Conservation (phyloP, 176 grass and related monocot genomes). For the Aegilops longissima region DNA sequence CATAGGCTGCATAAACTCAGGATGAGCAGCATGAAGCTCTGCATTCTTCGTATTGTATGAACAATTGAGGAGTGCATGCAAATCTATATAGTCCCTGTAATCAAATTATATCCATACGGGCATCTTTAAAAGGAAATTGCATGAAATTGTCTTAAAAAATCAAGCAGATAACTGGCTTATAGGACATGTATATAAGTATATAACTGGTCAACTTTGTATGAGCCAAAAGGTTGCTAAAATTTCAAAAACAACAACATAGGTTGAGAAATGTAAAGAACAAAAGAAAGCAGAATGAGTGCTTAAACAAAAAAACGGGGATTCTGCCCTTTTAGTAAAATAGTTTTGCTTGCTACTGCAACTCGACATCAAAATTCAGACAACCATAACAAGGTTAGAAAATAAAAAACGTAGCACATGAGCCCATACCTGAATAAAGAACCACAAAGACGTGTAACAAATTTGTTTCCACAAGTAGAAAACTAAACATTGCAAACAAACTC, state of each 20-base stretch:
- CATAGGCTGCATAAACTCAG: slow-evolving; percentile 42
- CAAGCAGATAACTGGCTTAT: slow-evolving; percentile 13
- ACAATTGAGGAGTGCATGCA: slow-evolving; percentile 84
- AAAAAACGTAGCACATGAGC: background rate
- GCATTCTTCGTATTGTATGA: slow-evolving; percentile 67
- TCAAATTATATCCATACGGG: slow-evolving; percentile 33
- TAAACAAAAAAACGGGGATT: background rate
- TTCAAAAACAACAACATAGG: background rate
- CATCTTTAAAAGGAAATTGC: slow-evolving; percentile 3
- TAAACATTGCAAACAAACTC: background rate
- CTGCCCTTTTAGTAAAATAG: background rate
- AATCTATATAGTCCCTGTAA: slow-evolving; percentile 67
- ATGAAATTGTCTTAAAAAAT: slow-evolving; percentile 9
- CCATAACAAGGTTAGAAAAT: background rate
- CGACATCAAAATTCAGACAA: slow-evolving; percentile 1
- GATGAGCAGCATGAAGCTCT: slow-evolving; percentile 76
- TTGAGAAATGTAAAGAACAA: slow-evolving; percentile 19
- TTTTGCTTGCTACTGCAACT: background rate
- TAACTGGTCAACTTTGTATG: background rate
- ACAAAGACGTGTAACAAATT: background rate
- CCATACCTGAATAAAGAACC: background rate
- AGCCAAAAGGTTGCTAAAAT: slow-evolving; percentile 7
- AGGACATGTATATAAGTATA: background rate
- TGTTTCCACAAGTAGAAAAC: background rate
- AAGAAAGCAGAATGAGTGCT: slow-evolving; percentile 10